Percentiles rank a stretch among this genome's conserved stretches.
phyloP scores from a whole-genome alignment of 1,284 basidiomycete genomes.

The Phellopilus nigrolimitatus region DNA sequence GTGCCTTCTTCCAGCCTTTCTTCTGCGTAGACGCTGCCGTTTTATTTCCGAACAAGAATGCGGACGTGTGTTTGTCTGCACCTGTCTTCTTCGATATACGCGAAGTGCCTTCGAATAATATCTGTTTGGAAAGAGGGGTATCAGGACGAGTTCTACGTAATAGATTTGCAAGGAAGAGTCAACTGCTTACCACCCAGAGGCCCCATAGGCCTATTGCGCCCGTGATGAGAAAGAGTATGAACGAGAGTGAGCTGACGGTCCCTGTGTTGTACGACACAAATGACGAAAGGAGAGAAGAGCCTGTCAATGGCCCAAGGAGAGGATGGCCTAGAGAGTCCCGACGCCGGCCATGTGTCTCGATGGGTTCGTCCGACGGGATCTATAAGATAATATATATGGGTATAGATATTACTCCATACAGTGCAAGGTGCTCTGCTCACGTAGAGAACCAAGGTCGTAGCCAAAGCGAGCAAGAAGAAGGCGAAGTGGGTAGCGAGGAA shows the following conservation, averaged over 20 bases:
- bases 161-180: slow-evolving; percentile 1
- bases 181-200: slow-evolving; percentile 58
- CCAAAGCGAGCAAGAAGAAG: slow-evolving; percentile 25
- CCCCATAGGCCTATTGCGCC: slow-evolving; percentile 58
- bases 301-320: slow-evolving; percentile 53
- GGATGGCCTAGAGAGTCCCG: slow-evolving; percentile 43
- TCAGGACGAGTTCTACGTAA: background rate
- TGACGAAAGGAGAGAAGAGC: slow-evolving; percentile 47
- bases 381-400: background rate
- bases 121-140: slow-evolving; percentile 36
- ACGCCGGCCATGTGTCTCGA: slow-evolving; percentile 4
- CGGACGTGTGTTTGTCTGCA: slow-evolving; percentile 73
- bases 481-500: slow-evolving; percentile 28
- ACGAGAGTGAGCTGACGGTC: slow-evolving; percentile 51
- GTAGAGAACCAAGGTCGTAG: slow-evolving; percentile 25
- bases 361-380: slow-evolving; percentile 20
- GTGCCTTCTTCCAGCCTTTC: slow-evolving; percentile 53
- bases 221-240: slow-evolving; percentile 45
- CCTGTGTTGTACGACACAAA: slow-evolving; percentile 63
- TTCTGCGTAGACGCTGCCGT: slow-evolving; percentile 66
- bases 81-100: slow-evolving; percentile 65
- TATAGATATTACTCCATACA: background rate
- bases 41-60: slow-evolving; percentile 74
- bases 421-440: slow-evolving; percentile 20
- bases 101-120: slow-evolving; percentile 55